phyloP scores from a whole-genome alignment of 192 early-diverging fungal genomes.

The Allomyces macrogynus region DNA sequence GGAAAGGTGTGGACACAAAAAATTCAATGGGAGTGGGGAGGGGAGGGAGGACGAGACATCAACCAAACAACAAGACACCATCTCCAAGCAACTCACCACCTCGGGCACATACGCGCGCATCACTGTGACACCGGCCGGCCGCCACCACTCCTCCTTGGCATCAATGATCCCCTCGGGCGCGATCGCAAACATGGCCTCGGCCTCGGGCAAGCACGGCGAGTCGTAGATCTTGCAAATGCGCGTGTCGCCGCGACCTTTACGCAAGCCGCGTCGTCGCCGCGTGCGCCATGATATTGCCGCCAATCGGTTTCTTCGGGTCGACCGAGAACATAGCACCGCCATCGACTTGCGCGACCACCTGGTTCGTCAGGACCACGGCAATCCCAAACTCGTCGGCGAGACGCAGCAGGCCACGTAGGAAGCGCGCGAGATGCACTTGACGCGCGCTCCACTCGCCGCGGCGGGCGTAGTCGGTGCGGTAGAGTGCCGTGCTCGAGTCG shows the following conservation, averaged over 20 bases:
- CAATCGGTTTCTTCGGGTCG: slow-evolving; percentile 75
- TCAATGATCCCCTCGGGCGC: slow-evolving; percentile 72
- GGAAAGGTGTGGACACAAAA: no score
- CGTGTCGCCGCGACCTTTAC: slow-evolving; percentile 62
- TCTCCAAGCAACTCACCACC: no score
- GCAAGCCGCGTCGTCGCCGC: slow-evolving; percentile 51
- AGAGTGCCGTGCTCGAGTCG: slow-evolving; percentile 65
- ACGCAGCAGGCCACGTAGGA: slow-evolving; percentile 53
- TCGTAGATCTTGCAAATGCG: slow-evolving; percentile 68
- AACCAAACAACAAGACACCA: no score
- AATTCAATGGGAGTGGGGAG: no score
- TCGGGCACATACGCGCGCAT: no score
- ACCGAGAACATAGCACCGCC: slow-evolving; percentile 51
- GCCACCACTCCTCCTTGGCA: slow-evolving; percentile 39
- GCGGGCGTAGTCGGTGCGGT: slow-evolving; percentile 60
- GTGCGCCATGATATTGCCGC: slow-evolving; percentile 55
- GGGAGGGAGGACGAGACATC: no score
- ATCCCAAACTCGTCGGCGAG: slow-evolving; percentile 73
- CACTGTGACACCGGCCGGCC: no score
- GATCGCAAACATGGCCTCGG: slow-evolving; percentile 67
- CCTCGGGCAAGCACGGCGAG: slow-evolving; percentile 55
- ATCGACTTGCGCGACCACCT: slow-evolving; percentile 14
- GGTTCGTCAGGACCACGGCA: slow-evolving; percentile 65
- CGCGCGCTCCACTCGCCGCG: slow-evolving; percentile 69
- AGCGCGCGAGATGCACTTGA: slow-evolving; percentile 58